Conservation (phyloP, 495 filamentous ascomycete species). For the Saxophila tyrrhenica region DNA sequence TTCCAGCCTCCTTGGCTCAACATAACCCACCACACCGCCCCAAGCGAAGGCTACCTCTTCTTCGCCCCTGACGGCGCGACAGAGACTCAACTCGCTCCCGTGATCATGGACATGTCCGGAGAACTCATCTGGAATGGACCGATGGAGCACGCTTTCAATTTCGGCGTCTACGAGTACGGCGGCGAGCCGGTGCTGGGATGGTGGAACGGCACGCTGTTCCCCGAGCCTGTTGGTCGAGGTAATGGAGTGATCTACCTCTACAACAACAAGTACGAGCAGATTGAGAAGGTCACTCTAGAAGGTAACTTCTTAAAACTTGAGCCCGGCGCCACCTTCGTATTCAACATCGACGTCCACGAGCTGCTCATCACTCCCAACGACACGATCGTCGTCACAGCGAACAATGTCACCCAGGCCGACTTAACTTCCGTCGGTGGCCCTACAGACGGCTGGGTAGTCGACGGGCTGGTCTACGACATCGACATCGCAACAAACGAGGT, state of each 20-base stretch:
- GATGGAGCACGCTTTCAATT: slow-evolving; percentile 10
- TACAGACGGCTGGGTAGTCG: slow-evolving; percentile 12
- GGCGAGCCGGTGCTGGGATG: slow-evolving; percentile 5
- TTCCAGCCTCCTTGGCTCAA: slow-evolving; percentile 11
- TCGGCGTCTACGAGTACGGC: slow-evolving; percentile 1
- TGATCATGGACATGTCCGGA: not conserved
- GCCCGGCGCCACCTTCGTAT: not conserved
- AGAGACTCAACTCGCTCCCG: not conserved
- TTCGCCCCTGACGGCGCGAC: not conserved
- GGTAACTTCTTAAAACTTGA: slow-evolving; percentile 3
- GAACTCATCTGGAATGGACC: slow-evolving; percentile 3
- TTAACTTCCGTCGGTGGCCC: slow-evolving; percentile 10
- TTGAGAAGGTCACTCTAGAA: slow-evolving; percentile 1
- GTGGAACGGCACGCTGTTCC: slow-evolving; percentile 5
- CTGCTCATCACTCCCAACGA: slow-evolving; percentile 2
- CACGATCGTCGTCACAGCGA: slow-evolving; percentile 14
- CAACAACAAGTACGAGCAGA: slow-evolving; percentile 9
- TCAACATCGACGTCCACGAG: slow-evolving; percentile 16
- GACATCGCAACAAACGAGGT: slow-evolving; percentile 13
- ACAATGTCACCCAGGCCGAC: slow-evolving; percentile 15
- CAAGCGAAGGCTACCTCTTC: slow-evolving; percentile 9
- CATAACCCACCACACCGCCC: slow-evolving; percentile 8
- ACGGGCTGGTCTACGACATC: slow-evolving; percentile 17
- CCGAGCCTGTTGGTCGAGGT: slow-evolving; percentile 9
- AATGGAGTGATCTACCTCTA: slow-evolving; percentile 13